A percentile compares a stretch with the other conserved stretches of the same genome.
Conservation (phyloP, 2,329 filamentous ascomycete species). For the Xylariomycetidae sp. region DNA sequence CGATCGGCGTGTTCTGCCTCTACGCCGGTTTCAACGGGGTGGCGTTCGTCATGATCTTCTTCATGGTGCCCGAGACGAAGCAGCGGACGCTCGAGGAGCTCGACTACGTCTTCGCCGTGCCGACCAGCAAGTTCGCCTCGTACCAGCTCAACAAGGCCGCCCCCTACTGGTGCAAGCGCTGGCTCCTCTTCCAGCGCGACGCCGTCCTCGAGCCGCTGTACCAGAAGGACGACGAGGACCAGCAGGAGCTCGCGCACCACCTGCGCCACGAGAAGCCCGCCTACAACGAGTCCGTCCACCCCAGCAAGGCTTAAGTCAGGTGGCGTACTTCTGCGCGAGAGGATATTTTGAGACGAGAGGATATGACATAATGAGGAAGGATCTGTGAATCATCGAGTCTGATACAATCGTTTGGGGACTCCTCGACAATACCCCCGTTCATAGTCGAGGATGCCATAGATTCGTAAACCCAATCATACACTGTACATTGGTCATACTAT, state of each 20-base stretch:
- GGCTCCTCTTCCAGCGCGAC: slow-evolving; percentile 24
- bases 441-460: too few species aligned
- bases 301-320: too few species aligned
- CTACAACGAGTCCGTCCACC: too few species aligned
- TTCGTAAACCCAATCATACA: too few species aligned
- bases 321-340: too few species aligned
- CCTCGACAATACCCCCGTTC: too few species aligned
- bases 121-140: slow-evolving; percentile 32
- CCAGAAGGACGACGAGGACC: slow-evolving; percentile 16
- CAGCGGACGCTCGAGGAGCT: slow-evolving; percentile 45
- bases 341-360: too few species aligned
- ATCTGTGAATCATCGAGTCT: too few species aligned
- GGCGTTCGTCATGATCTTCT: slow-evolving; percentile 41
- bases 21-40: slow-evolving; percentile 42
- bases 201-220: slow-evolving; percentile 26
- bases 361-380: too few species aligned
- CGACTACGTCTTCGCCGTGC: slow-evolving; percentile 41
- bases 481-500: too few species aligned
- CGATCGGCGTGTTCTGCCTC: slow-evolving; percentile 40
- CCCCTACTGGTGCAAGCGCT: slow-evolving; percentile 33
- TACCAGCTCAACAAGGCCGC: slow-evolving; percentile 34
- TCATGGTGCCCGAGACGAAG: slow-evolving; percentile 45
- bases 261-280: slow-evolving; percentile 1
- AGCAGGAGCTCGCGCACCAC: background rate
- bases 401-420: too few species aligned